Evolutionary conservation across 257 asterid genomes (phyloP), one percentile per base, ranked within the genome.

Genomic region (Catharanthus roseus): DNA sequence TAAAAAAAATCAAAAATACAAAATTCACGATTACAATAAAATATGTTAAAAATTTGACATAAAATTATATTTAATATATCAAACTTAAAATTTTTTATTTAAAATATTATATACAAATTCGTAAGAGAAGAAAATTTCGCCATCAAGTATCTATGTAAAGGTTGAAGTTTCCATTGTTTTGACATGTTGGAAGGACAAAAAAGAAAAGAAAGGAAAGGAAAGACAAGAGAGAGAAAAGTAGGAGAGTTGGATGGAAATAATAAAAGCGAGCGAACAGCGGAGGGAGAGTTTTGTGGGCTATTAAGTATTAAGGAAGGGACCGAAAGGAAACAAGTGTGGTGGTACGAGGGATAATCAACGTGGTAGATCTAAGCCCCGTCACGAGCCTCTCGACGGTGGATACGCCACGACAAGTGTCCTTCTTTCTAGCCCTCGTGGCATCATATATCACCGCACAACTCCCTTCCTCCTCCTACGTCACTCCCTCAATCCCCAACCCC

Each of bases 321-420:
- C 3, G 42, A 38, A 38, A 8, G 21, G 45, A 38, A 18, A 29
- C 16, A 1, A 11, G 57, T 44, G 79, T 44, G 79, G 71, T 64
- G 19, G 79, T 29, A 42, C 66, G 77, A 67, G 77, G 76, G 69
- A 69, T 15, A 57, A 65, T 67, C 49, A 72, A 83, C 87, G 87
- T 83, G 87, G 87, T 73, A 64, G 68, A 51, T 62, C 38, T 76
- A 71, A 53, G 34, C 73, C 77, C 85, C 75, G 51, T 70, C 54
- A 39, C 26, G 39, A 58, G 49, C 44, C 33, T 44, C 68, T 74
- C 74, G 87, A 76, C 78, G 67, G 71, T 72, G 47, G 79, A 81
- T 44, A 58, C n/a, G 92, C 96, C 96, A 90, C 98, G 96, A 79
- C 80, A 39, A 61, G 5, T 65, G 67, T 39, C 72, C 38, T n/a